Evolutionary conservation across 208 protist genomes (phyloP), one percentile per base, ranked within the genome.

Genomic region (Wallacemonas sp.): DNA sequence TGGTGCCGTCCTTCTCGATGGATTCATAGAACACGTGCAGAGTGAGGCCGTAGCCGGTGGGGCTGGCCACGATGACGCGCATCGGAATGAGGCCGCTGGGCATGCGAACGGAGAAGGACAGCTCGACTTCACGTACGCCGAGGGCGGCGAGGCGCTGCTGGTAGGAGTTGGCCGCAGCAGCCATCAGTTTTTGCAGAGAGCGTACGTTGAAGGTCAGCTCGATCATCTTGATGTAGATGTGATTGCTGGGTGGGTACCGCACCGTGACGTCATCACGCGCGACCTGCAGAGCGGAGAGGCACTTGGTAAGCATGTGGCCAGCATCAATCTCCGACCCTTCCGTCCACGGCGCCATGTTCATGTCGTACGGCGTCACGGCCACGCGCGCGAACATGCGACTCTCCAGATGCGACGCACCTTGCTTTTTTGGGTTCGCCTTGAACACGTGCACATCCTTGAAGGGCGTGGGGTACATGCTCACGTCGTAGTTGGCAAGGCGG

Each of bases 371-470:
- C 41, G 85, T 90, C 4, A 98, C 81, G 36, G 96, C 81, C 5
- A 96, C 79, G 15, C 97, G 85, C 19, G 97, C 95, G 72, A 99
- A 99, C 61, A 98, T 90, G 51, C 96, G 86, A 44, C 84, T 79
- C 72, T 98, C 91, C 31, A 96, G 64, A 33, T 60, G 62, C 19
- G 73, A 74, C 0, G 77, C 66, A 33, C 62, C 67, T 2, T 49
- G 33, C 77, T 91, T 93, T 66, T 84, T 90, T 17, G 88, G 78
- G 1, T 62, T 70, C 3, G 86, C 96, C 66, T 87, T 88, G 69
- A 97, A 98, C 31, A 98, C 68, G 66, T 98, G 96, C 21, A 98
- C 87, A 19, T 97, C 75, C 80, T 87, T 90, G 73, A 85, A 91
- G 27, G 87, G 81, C 38, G 82, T 88, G 33, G 84, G 79, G 69